Evolutionary conservation across 1,139 yeast genomes (phyloP), one percentile per base, ranked within the genome.

Genomic region (Kodamaea fungicola): DNA sequence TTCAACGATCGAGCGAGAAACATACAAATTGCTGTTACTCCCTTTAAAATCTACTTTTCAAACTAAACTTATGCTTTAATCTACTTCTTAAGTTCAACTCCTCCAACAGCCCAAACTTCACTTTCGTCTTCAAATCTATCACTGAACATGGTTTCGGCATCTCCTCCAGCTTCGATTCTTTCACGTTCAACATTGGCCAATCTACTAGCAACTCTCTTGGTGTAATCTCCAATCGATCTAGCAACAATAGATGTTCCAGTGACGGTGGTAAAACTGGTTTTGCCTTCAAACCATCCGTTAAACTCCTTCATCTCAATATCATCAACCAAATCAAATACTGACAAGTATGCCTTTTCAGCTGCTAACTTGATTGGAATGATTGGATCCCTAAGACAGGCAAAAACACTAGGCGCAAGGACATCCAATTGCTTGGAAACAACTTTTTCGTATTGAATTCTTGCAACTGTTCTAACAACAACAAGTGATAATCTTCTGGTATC

Each of bases 311-410:
- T 64, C n/a, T 72, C 70, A n/a, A 66, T 74, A 43, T 87, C 92
- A 30, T 83, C 89, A 22, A 87, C 81, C 46, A 90, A 67, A 39
- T 75, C 70, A 58, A 89, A 82, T 13, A 88, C 61, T 2, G 89
- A 78, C 51, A 90, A 61, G 58, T 76, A 90, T 1, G 96, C 90
- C 67, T 88, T 88, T 59, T 92, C 98, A 4, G 96, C 96, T 1
- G 97, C 97, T 45, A 92, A 72, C 54, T 89, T 89, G 49, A 92
- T 83, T 3, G 98, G 97, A 51, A 92, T 87, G 33, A 86, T 69
- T 10, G 81, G 74, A 51, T 90, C 96, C 48, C 98, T 76, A 31
- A 92, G 84, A 57, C 95, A 83, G 0, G 82, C 68, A 57, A 92
- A 92, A 2, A 89, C 80, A 16, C 87, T 72, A 10, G 95, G 87